phyloP scores from a whole-genome alignment of 352 stramenopile species.

The Phytophthora sojae region DNA sequence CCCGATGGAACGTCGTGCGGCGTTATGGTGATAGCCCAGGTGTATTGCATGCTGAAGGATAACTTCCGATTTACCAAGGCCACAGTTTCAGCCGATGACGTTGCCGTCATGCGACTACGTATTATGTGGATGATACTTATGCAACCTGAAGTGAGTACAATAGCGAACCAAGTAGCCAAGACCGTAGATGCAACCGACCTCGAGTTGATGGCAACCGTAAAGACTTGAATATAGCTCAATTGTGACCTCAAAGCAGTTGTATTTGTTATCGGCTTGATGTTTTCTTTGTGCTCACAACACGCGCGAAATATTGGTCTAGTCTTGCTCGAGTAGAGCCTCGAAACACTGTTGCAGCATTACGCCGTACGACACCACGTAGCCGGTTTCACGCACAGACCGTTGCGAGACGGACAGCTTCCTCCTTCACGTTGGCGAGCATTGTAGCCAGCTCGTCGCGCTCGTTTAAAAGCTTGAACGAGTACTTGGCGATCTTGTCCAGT shows the following conservation, averaged over 20 bases:
- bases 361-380: background rate
- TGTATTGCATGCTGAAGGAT: too few relatives aligned
- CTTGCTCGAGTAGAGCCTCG: background rate
- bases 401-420: background rate
- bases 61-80: background rate
- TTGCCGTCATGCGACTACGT: background rate
- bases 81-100: background rate
- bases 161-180: background rate
- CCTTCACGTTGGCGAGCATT: background rate
- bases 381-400: background rate
- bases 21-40: background rate
- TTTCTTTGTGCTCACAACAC: background rate
- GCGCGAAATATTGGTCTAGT: background rate
- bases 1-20: background rate
- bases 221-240: background rate
- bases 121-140: constrained; percentile 2
- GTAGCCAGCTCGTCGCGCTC: background rate
- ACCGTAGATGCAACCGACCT: background rate
- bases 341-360: background rate
- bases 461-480: background rate
- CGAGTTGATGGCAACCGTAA: background rate
- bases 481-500: too few relatives aligned
- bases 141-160: background rate
- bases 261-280: background rate
- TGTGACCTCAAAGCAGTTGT: background rate